Base-by-base conservation (phyloP, 2,329 filamentous ascomycete genomes). In the Sporothrix protearum region DNA sequence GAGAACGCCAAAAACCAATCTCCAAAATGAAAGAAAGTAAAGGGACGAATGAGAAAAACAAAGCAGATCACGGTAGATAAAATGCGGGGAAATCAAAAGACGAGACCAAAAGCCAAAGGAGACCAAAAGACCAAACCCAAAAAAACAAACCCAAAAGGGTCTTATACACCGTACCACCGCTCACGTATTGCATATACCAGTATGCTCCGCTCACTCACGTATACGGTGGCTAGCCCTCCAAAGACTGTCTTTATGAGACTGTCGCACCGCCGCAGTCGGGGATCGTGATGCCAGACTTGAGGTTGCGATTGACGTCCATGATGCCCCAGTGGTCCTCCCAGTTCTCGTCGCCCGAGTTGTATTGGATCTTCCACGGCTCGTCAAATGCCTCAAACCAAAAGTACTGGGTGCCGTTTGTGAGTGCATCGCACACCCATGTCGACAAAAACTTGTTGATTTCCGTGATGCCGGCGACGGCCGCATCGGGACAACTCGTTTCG, bases 381-480 rank as follows among this genome's bases (percentile, higher is more conserved):
- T 98, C 95, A 79, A 97, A 98, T 10, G 94, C 93, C 78, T 94
- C 92, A 79, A 98, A 97, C 95, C 95, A 98, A 79, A 97, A 97
- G 80, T 97, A 98, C 75, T 96, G 89, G 1, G 94, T 97, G 61
- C 90, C 91, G 77, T 97, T 97, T 30, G 83, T 83, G 74, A 97
- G 81, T 12, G 92, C 89, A 68, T 88, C 85, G 80, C 95, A 98
- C 0, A 98, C 89, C 91, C 92, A 98, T 74, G 89, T 88, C 1
- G 89, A 84, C 88, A 98, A 90, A 77, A 97, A 94, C n/a, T 83
- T 85, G 78, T 98, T 98, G 83, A 97, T 84, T 79, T 94, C 88
- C 22, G 88, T 82, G 59, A 97, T 85, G 28, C 93, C 91, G 0
- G 94, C 95, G 1, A 97, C 90, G 1, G 91, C 87, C 0, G 91